Conservation (phyloP, 2,329 filamentous ascomycete species). For the Xenosphaeropsis pyriputrescens region DNA sequence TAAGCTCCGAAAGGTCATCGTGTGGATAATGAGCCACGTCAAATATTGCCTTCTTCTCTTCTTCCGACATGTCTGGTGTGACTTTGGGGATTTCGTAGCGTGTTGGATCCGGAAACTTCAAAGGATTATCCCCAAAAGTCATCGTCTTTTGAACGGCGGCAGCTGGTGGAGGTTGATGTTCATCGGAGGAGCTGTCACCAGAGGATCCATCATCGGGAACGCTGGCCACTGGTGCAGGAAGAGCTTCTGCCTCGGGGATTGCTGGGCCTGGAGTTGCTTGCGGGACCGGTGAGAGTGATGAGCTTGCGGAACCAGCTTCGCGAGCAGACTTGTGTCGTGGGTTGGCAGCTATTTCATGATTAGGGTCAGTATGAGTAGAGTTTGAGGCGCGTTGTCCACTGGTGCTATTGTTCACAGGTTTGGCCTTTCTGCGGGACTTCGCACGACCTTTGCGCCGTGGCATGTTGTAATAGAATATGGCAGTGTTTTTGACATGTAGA, state of each 20-base stretch:
- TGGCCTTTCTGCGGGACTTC: no score
- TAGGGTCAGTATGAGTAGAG: neutral
- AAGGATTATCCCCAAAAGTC: conserved; percentile 84
- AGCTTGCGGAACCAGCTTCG: conserved; percentile 30
- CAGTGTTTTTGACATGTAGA: no score
- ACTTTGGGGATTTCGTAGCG: conserved; percentile 82
- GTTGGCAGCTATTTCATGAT: neutral
- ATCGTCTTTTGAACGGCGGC: conserved; percentile 53
- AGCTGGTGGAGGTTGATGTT: conserved; percentile 43
- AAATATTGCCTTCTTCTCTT: conserved; percentile 79
- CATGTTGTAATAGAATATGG: no score
- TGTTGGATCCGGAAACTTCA: conserved; percentile 81
- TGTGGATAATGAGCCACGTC: conserved; percentile 74
- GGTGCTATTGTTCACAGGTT: no score
- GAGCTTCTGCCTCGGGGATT: neutral
- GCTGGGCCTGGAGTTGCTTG: conserved; percentile 19
- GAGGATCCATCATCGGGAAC: conserved; percentile 18
- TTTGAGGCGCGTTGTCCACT: no score
- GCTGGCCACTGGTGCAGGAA: no score
- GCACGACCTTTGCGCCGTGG: no score
- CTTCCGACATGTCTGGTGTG: conserved; percentile 60
- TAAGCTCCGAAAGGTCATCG: conserved; percentile 68
- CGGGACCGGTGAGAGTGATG: conserved; percentile 42
- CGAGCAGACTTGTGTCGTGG: neutral
- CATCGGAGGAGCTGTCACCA: conserved; percentile 32